Base-by-base conservation (phyloP, 202 grass and related monocot species). In the Dendrocalamus latiflorus region DNA sequence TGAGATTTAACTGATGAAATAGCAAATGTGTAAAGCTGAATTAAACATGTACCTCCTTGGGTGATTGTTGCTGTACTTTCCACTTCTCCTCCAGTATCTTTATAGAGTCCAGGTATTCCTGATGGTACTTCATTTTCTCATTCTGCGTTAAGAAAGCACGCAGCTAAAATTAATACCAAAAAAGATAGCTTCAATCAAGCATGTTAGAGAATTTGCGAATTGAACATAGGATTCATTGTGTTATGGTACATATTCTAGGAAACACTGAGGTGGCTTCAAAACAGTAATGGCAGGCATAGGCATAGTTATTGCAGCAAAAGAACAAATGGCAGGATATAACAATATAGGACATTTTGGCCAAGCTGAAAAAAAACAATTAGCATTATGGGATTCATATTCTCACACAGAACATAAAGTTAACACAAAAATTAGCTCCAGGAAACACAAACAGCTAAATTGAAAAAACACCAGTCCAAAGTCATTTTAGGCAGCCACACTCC, bases 31-130 rank as follows among this genome's bases (percentile, higher is more conserved):
- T 55, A 65, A 68, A 58, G 37, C 14, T 82, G 20, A 78, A 86
- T 50, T 77, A 77, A 78, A 55, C 43, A 56, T 86, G 20, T 86
- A 89, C 80, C 86, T 83, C 76, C 90, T 90, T 94, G 14, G 83
- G 89, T 43, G 91, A 87, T 81, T 97, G 89, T 89, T 94, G 94
- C 28, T 88, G 88, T 68, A 87, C 62, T 78, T 81, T 99, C 93
- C 93, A 99, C 74, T 99, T 99, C 84, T 96, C 93, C 88, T 96
- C 97, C 53, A 99, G 69, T 86, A n/a, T n/a, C n/a, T n/a, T n/a
- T n/a, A n/a, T n/a, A n/a, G n/a, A n/a, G n/a, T n/a, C n/a, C n/a
- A n/a, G n/a, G n/a, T n/a, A n/a, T n/a, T n/a, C n/a, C n/a, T n/a
- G n/a, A n/a, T n/a, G n/a, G n/a, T n/a, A n/a, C n/a, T n/a, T n/a